Conservation (phyloP, 257 asterid species). For the Eucommia ulmoides region DNA sequence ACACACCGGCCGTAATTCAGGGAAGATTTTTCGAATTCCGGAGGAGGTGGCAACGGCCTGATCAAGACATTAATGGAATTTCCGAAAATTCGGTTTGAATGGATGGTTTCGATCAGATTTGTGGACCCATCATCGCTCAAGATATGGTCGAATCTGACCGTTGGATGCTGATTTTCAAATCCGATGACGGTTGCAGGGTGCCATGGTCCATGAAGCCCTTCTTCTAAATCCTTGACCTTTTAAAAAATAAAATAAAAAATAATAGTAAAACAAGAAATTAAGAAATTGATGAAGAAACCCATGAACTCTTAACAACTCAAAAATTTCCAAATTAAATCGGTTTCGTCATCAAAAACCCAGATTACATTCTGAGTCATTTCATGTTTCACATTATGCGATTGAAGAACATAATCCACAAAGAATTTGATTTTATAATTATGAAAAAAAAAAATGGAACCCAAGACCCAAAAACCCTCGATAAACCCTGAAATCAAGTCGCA, state of each 20-base stretch:
- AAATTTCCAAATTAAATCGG: no score
- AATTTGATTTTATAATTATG: no score
- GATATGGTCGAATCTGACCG: constrained; percentile 40
- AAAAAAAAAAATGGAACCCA: not conserved
- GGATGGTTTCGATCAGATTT: constrained; percentile 32
- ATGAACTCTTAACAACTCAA: no score
- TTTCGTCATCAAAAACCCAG: no score
- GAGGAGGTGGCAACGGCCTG: constrained; percentile 56
- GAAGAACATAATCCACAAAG: no score
- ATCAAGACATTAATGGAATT: constrained; percentile 9
- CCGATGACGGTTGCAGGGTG: constrained; percentile 20
- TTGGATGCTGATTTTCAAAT: constrained; percentile 19
- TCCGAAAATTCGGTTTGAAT: constrained; percentile 45
- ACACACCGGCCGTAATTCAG: constrained; percentile 69
- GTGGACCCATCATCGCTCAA: constrained; percentile 30
- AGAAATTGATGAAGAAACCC: no score
- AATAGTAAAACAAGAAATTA: not conserved
- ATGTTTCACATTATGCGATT: no score
- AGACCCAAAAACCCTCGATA: not conserved
- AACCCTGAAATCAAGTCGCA: no score
- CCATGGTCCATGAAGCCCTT: constrained; percentile 32
- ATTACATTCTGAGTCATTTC: no score
- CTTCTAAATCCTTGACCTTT: constrained; percentile 29
- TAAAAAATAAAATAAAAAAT: no score
- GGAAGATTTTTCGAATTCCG: constrained; percentile 10